Evolutionary conservation across 1,139 yeast genomes (phyloP), one percentile per base, ranked within the genome.

Genomic region (Candida dubliniensis): DNA sequence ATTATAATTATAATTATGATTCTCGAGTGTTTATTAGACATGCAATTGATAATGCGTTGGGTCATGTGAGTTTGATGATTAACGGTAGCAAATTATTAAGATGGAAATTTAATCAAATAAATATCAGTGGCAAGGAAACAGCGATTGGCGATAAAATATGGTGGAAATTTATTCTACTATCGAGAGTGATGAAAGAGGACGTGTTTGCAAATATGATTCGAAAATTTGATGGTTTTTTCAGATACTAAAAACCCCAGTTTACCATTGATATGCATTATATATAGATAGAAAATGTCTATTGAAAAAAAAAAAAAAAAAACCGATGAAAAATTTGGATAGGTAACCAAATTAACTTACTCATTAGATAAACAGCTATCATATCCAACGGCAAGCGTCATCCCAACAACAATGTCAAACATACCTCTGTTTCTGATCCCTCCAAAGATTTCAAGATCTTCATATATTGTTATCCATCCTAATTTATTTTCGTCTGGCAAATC

Each of bases 401-500:
- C 84, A 24, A 82, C 50, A 1, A 74, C 77, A 42, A 74, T 53
- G 50, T 81, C 84, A 71, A 82, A 81, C 67, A 74, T 70, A 0
- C 83, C 83, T 30, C 61, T 59, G 30, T 54, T 46, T 3, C 37
- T 36, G 1, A 51, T 51, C 6, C 60, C 58, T 14, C 53, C 51
- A 38, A 66, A 61, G 11, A 65, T 40, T 42, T 53, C 41, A 2
- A 48, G 47, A 43, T 78, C 79, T 36, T 81, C 84, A 52, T 77
- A 81, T 2, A 82, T 66, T 0, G 87, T 80, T 4, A 82, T 57
- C 87, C 87, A 82, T 0, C 87, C 87, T 32, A 81, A 51, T 52
- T 80, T 82, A 43, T 68, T 73, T 38, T 77, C 81, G 55, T 77
- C 79, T 0, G 87, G 86, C 4, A 74, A 64, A 57, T 82, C 87